Base-by-base conservation (phyloP, 1,139 yeast species). In the Pichia kudriavzevii region DNA sequence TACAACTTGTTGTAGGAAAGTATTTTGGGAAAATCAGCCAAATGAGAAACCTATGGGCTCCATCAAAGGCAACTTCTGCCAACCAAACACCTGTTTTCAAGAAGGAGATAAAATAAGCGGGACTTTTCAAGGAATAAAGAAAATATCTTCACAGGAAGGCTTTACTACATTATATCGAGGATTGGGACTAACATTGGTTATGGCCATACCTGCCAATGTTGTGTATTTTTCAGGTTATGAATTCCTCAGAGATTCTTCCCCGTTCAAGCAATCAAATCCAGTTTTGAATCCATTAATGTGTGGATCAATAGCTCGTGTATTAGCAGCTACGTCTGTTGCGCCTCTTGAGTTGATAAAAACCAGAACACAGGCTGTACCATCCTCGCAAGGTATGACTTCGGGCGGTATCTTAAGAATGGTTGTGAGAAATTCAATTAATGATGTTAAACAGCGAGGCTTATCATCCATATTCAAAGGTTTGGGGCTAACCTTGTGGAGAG, bases 151-250 rank as follows among this genome's bases (percentile, higher is more conserved):
- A 22, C 65, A 71, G 29, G 98, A 91, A 58, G 98, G 98, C 0
- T 24, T 75, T 0, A 40, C 67, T 1, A 79, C 95, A 0, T 64
- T 93, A 15, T 91, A 96, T 94, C 64, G 98, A 33, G 98, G 98
- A 0, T 68, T 93, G 23, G 73, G 93, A 0, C 59, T 91, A 20
- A 85, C 94, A 0, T 60, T 91, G 20, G 45, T 85, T 16, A 93
- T 91, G 95, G 85, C 96, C 0, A 65, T 88, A 0, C 99, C 99
- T 1, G 74, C 96, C 1, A 91, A 88, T 50, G 83, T 91, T 39
- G 91, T 91, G 7, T 93, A 91, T 55, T 91, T 87, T 60, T 82
- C 94, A 3, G 95, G 97, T 0, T 91, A 91, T 55, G 99, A 91
- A 49, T 72, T 80, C 42, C 63, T 88, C 31, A 62, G 95, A 46